Conservation (phyloP, 2,329 filamentous ascomycete genomes). For the Venturia effusa region DNA sequence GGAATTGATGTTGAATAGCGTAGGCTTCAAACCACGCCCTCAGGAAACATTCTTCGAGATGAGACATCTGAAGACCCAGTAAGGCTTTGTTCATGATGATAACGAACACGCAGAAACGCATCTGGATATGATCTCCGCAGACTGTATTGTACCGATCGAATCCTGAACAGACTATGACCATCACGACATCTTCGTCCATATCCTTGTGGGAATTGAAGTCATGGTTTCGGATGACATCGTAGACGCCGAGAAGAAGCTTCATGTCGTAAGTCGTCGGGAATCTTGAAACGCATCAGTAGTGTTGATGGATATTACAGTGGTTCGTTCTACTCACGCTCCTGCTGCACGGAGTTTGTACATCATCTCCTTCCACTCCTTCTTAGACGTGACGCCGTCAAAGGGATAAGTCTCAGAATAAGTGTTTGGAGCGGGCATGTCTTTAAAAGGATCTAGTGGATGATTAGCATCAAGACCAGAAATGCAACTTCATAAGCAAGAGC, state of each 20-base stretch:
- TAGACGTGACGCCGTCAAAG: not conserved
- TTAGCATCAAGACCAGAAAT: no score
- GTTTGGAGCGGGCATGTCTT: not conserved
- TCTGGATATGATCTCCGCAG: not conserved
- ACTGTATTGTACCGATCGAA: not conserved
- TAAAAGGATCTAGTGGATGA: not conserved
- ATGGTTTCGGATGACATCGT: not conserved
- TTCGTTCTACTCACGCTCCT: not conserved
- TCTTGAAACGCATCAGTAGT: not conserved
- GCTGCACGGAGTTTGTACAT: not conserved
- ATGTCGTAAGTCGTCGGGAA: not conserved
- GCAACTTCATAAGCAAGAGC: no score
- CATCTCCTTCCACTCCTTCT: not conserved
- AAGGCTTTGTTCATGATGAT: not conserved
- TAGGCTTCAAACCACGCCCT: no score
- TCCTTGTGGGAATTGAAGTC: not conserved
- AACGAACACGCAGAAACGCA: not conserved
- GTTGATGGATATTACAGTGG: not conserved
- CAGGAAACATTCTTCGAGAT: no score
- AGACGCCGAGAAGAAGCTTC: not conserved
- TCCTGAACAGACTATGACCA: not conserved
- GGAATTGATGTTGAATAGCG: no score
- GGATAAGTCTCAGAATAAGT: not conserved
- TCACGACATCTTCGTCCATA: not conserved
- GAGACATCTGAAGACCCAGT: not conserved